Percentiles rank a stretch among this genome's conserved stretches.
Conservation (phyloP, 495 filamentous ascomycete genomes). For the Hyaloscypha variabilis region DNA sequence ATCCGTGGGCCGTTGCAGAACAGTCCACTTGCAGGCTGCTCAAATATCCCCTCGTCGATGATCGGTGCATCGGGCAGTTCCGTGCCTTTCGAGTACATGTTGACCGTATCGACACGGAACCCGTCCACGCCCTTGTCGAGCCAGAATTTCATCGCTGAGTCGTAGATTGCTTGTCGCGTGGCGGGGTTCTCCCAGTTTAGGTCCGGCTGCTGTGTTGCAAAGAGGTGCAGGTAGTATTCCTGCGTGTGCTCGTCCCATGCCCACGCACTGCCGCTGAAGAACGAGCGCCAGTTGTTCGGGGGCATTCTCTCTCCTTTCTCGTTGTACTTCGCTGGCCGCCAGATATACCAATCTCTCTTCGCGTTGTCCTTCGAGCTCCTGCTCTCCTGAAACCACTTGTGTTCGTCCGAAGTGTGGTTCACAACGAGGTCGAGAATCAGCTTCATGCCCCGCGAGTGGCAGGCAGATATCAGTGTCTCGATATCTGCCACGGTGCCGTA, state of each 20-base stretch:
- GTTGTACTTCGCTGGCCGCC: conserved; percentile 62
- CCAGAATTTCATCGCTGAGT: conserved; percentile 70
- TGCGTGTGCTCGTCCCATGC: conserved; percentile 63
- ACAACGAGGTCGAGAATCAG: conserved; percentile 74
- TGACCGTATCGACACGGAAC: conserved; percentile 56
- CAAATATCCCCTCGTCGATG: conserved; percentile 40
- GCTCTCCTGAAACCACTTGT: conserved; percentile 74
- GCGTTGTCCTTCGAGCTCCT: conserved; percentile 61
- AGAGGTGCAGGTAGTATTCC: conserved; percentile 75
- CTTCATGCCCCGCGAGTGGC: conserved; percentile 62
- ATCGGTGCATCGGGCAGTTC: conserved; percentile 64
- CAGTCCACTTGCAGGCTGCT: conserved; percentile 45
- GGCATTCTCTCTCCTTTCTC: conserved; percentile 61
- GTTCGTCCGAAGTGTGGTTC: conserved; percentile 76
- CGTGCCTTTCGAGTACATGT: conserved; percentile 60
- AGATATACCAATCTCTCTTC: conserved; percentile 77
- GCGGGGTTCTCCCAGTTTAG: conserved; percentile 74
- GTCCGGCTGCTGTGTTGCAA: conserved; percentile 67
- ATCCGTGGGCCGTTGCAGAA: conserved; percentile 62
- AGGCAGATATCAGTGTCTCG: conserved; percentile 58
- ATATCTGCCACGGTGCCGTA: conserved; percentile 69
- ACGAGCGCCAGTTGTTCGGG: conserved; percentile 71
- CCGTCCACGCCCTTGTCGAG: conserved; percentile 67
- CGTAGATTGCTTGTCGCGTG: conserved; percentile 64
- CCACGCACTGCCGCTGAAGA: conserved; percentile 62